Evolutionary conservation across 2,329 filamentous ascomycete genomes (phyloP), one percentile per base, ranked within the genome.

Genomic region (Phaeophleospora eucalypticola): DNA sequence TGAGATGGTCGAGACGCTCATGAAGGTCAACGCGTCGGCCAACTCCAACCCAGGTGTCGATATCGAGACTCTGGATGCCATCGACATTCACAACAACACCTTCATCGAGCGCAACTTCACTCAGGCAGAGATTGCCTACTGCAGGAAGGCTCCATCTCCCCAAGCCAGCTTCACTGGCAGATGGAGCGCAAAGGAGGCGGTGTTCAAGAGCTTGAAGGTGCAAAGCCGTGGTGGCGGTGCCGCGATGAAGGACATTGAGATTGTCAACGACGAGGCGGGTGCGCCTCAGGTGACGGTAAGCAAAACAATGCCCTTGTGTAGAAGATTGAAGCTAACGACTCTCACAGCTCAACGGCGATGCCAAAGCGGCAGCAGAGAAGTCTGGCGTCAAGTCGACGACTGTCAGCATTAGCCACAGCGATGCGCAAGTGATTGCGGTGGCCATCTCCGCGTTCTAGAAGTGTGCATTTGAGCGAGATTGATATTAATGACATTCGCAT

Each of bases 71-170:
- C 84, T 98, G 40, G 75, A 82, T 29, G 83, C 88, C 27, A 82
- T 98, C 72, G 95, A 95, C 72, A 87, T 95, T 53, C 82, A 89
- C 36, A 98, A 97, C 61, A 87, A 94, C 37, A 96, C 87, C 0
- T 98, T 98, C 65, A 71, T 98, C 36, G 82, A 93, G 71, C 86
- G 93, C 60, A 98, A 98, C 74, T 98, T 98, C 70, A 97, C 93
- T 0, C 70, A 76, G 14, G 74, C 77, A 41, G 93, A 98, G 72
- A 86, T 90, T 60, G 78, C 80, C 21, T 97, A 98, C 75, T 98
- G 94, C 76, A 78, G 78, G 54, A 82, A 84, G 63, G 84, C 88
- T 14, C 74, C 89, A 4, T 84, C 80, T 64, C 87, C 89, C 1
- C 88, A 89, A 65, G 87, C 90, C 57, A 94, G 89, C 42, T 98